Conservation (phyloP, 148 eudicot genomes). For the Persicaria maculosa region DNA sequence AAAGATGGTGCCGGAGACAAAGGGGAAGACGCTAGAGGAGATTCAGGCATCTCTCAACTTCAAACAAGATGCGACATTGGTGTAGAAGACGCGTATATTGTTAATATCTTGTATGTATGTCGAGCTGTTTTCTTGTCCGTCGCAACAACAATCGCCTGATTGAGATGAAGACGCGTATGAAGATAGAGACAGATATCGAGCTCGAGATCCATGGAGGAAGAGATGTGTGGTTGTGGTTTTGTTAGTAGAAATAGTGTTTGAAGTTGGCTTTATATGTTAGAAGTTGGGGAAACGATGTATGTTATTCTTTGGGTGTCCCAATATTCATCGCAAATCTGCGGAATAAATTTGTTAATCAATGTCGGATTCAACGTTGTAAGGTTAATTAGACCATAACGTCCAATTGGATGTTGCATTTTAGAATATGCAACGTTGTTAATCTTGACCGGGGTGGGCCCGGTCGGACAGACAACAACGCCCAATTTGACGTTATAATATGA, state of each 20-base stretch:
- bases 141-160: too few species aligned
- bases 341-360: too few species aligned
- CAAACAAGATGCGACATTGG: not conserved
- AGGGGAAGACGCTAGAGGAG: constrained; percentile 12
- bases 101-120: not conserved
- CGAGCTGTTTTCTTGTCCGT: too few species aligned
- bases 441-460: too few species aligned
- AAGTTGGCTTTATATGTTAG: not conserved
- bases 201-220: not conserved
- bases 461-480: too few species aligned
- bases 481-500: too few species aligned
- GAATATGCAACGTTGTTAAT: too few species aligned
- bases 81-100: not conserved
- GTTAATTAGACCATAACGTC: too few species aligned
- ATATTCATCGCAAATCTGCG: too few species aligned
- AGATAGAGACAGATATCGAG: not conserved
- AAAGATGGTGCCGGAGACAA: not conserved
- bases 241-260: not conserved
- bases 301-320: not conserved
- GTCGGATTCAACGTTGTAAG: too few species aligned
- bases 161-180: too few species aligned
- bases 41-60: constrained; percentile 11
- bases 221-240: not conserved
- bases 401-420: too few species aligned
- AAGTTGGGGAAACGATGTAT: not conserved